Percentiles rank a stretch among this genome's conserved stretches.
Conservation (phyloP, 2,329 filamentous ascomycete genomes). For the Fusarium cicatricum region DNA sequence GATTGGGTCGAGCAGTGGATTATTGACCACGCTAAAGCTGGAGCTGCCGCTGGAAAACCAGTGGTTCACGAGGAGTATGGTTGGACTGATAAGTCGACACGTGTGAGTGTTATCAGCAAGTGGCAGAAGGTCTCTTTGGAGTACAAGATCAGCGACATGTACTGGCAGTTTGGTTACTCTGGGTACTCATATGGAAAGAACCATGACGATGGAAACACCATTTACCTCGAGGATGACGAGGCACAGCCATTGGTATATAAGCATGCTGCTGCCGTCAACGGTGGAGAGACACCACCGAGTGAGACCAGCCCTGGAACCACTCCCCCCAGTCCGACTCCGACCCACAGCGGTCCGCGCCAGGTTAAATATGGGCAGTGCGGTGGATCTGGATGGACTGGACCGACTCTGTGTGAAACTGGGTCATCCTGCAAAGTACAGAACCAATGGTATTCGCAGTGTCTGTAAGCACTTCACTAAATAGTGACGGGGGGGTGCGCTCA, state of each 20-base stretch:
- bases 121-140: conserved; percentile 60
- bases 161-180: conserved; percentile 63
- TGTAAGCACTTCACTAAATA: too few species aligned
- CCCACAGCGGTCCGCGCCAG: conserved; percentile 12
- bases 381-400: conserved; percentile 23
- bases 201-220: conserved; percentile 64
- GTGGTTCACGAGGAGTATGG: conserved; percentile 54
- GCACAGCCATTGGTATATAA: conserved; percentile 54
- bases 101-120: conserved; percentile 54
- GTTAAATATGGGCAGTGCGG: conserved; percentile 25
- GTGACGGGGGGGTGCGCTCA: too few species aligned
- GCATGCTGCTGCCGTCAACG: conserved; percentile 53
- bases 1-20: conserved; percentile 64
- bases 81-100: conserved; percentile 52
- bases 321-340: conserved; percentile 17
- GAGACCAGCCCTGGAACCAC: not conserved
- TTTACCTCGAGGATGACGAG: conserved; percentile 60
- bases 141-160: conserved; percentile 61
- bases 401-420: conserved; percentile 9
- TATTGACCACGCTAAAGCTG: conserved; percentile 56
- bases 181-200: conserved; percentile 62
- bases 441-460: conserved; percentile 31
- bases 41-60: conserved; percentile 53
- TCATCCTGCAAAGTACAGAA: conserved; percentile 29
- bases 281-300: not conserved